A percentile compares a stretch with the other conserved stretches of the same genome.
Conservation (phyloP, 495 filamentous ascomycete genomes). For the Lepidopterella palustris region DNA sequence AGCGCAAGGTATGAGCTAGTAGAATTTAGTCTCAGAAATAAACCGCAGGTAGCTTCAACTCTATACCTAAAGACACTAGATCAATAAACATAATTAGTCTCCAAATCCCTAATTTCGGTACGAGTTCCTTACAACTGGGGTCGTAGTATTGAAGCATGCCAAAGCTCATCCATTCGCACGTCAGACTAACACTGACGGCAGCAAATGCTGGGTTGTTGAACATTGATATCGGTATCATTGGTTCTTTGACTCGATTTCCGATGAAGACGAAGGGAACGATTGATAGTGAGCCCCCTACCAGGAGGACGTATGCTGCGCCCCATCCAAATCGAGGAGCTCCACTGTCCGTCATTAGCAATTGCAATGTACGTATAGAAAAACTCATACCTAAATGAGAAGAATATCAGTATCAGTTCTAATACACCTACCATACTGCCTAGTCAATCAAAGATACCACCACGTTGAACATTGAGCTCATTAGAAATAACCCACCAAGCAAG, state of each 20-base stretch:
- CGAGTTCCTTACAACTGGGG: constrained; percentile 1
- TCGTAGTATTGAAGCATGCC: constrained; percentile 3
- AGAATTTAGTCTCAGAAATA: neutral
- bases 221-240: neutral
- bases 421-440: neutral
- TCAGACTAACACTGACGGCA: neutral
- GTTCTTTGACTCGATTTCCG: neutral
- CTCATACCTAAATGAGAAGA: neutral
- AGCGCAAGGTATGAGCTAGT: neutral
- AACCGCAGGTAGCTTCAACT: neutral
- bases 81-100: neutral
- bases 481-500: neutral
- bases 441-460: neutral
- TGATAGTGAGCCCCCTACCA: neutral
- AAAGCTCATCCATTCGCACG: constrained; percentile 1
- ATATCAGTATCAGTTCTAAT: neutral
- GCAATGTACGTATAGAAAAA: neutral
- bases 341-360: neutral
- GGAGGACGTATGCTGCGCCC: neutral
- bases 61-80: neutral
- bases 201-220: neutral
- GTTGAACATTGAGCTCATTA: neutral
- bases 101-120: neutral
- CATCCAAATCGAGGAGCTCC: neutral
- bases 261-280: neutral